phyloP scores from a whole-genome alignment of 140 eudicot species.

The Senecio squalidus region DNA sequence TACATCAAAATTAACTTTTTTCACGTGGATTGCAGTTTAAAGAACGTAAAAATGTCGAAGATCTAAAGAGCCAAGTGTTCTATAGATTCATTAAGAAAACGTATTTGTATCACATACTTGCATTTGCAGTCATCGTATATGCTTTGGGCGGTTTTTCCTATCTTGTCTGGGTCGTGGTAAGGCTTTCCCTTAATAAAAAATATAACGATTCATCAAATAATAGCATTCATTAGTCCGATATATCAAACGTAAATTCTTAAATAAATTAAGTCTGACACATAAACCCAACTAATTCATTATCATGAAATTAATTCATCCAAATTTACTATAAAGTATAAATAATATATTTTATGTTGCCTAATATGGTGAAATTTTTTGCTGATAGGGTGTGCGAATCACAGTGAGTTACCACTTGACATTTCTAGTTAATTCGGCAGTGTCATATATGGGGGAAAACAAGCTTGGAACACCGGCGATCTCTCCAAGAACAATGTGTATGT shows the following conservation, averaged over 20 bases:
- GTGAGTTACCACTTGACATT: constrained; percentile 11
- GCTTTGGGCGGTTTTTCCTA: constrained; percentile 61
- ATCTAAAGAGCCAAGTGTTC: constrained; percentile 50
- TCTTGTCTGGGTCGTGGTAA: constrained; percentile 75
- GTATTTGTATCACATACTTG: constrained; percentile 47
- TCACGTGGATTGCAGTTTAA: constrained; percentile 13
- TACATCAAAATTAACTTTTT: not conserved
- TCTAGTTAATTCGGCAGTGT: constrained; percentile 13
- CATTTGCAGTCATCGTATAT: constrained; percentile 38
- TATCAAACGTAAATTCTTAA: too few species aligned
- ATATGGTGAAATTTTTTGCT: not conserved
- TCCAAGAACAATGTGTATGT: constrained; percentile 22
- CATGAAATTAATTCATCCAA: too few species aligned
- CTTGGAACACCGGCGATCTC: constrained; percentile 24
- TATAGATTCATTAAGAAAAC: constrained; percentile 47
- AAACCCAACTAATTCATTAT: too few species aligned
- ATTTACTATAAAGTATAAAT: not conserved
- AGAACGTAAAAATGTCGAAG: constrained; percentile 30
- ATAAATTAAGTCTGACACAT: too few species aligned
- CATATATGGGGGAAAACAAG: constrained; percentile 16
- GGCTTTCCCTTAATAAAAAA: not conserved
- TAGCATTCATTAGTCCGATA: too few species aligned
- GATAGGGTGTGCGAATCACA: constrained; percentile 25
- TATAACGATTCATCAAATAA: not conserved
- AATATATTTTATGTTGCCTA: not conserved